These are phyloP conservation scores for Cryptococcus neoformans DNA, from an alignment of 1,284 basidiomycete genomes.

Conservation along the genomic window DNA sequence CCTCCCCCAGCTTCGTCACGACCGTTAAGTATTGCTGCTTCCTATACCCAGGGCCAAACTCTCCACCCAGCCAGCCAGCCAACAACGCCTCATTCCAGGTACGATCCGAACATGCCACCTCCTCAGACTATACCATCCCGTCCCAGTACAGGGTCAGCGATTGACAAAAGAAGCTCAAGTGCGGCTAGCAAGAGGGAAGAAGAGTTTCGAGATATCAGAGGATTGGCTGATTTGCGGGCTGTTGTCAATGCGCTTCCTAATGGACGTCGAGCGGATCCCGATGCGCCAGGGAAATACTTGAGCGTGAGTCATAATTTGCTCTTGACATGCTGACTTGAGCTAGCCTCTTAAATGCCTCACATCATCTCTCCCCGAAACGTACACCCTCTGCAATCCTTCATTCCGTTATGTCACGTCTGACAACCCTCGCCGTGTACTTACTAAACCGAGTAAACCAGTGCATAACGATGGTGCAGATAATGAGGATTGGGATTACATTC, in stretches of 20 bases:
- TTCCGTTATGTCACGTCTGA: conserved; percentile 90
- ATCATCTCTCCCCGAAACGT: conserved; percentile 79
- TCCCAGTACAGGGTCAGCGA: neutral
- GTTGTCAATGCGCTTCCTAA: conserved; percentile 29
- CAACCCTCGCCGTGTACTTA: conserved; percentile 89
- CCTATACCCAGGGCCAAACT: conserved; percentile 1
- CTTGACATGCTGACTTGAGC: neutral
- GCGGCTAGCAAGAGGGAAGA: neutral
- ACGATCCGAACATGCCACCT: conserved; percentile 16
- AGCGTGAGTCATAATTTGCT: conserved; percentile 33
- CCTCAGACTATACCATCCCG: conserved; percentile 12
- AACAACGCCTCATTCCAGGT: conserved; percentile 28
- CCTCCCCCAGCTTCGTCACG: conserved; percentile 9
- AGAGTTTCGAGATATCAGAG: conserved; percentile 40
- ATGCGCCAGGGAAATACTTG: conserved; percentile 40
- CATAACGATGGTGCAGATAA: conserved; percentile 96
- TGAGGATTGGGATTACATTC: conserved; percentile 95
- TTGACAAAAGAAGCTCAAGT: neutral
- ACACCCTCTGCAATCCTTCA: conserved; percentile 83
- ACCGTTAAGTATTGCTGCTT: neutral
- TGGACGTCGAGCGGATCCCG: conserved; percentile 44
- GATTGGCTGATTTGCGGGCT: conserved; percentile 38
- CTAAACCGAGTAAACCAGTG: conserved; percentile 89
- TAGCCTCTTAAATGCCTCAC: conserved; percentile 86
- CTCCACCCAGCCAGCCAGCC: conserved; percentile 38